Percentiles rank a stretch among this genome's conserved stretches.
phyloP scores from a whole-genome alignment of 139 green algal species.

The Diplosphaera chodatii region DNA sequence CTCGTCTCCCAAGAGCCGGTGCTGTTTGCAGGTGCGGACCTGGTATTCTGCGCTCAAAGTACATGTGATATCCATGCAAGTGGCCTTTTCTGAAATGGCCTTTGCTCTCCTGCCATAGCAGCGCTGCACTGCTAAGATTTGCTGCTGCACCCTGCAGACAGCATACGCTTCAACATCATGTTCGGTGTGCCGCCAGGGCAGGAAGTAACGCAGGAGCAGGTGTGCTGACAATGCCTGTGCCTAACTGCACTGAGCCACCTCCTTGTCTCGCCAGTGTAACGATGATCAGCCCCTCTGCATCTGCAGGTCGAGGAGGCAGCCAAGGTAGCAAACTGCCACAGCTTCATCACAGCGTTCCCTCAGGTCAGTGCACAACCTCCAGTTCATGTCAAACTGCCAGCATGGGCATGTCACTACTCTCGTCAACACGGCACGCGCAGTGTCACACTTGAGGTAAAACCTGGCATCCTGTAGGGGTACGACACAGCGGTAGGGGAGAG shows the following conservation, averaged over 20 bases:
- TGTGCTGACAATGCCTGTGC: neutral
- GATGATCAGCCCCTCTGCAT: too few species aligned
- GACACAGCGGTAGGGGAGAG: constrained; percentile 21
- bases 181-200: constrained; percentile 13
- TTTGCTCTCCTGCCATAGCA: too few species aligned
- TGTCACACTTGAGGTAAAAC: too few species aligned
- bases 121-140: too few species aligned
- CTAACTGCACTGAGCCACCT: too few species aligned
- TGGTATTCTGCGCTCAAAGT: neutral
- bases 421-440: too few species aligned
- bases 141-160: neutral
- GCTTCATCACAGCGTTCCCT: constrained; percentile 74
- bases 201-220: constrained; percentile 8
- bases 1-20: constrained; percentile 81
- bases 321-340: constrained; percentile 65
- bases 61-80: neutral
- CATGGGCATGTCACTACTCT: too few species aligned
- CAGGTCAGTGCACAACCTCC: too few species aligned
- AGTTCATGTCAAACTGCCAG: too few species aligned
- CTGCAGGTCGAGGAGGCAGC: constrained; percentile 49
- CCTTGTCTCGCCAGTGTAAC: too few species aligned
- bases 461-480: constrained; percentile 2
- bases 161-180: constrained; percentile 25
- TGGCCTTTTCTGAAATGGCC: too few species aligned
- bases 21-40: constrained; percentile 46